Percentiles rank a stretch among this genome's conserved stretches.
phyloP scores from a whole-genome alignment of 148 eudicot species.

The Nepenthes gracilis region DNA sequence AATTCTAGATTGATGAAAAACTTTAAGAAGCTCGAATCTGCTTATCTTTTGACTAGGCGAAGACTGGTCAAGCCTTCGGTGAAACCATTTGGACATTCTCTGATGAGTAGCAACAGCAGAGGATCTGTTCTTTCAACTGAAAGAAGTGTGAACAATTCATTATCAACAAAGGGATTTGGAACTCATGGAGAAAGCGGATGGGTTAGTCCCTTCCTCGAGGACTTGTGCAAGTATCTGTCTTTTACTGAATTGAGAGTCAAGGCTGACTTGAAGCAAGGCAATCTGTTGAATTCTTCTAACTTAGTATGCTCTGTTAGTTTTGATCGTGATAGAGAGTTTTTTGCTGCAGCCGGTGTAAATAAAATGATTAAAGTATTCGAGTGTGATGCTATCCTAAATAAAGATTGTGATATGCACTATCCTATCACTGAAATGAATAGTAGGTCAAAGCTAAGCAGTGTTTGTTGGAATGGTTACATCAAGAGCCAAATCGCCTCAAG shows the following conservation, averaged over 20 bases:
- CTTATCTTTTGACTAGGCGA: conserved; percentile 66
- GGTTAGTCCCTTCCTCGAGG: conserved; percentile 51
- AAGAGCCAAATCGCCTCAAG: conserved; percentile 79
- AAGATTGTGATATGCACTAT: conserved; percentile 62
- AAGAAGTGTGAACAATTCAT: conserved; percentile 18
- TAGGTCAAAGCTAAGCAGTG: conserved; percentile 65
- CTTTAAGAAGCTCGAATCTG: conserved; percentile 82
- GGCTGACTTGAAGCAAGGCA: conserved; percentile 50
- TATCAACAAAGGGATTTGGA: conserved; percentile 12
- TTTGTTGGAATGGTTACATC: conserved; percentile 86
- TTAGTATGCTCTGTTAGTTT: conserved; percentile 81
- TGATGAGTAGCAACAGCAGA: conserved; percentile 52
- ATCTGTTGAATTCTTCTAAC: conserved; percentile 49
- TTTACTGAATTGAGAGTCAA: conserved; percentile 60
- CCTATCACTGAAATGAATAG: conserved; percentile 70
- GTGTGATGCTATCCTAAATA: conserved; percentile 39
- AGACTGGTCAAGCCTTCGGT: conserved; percentile 37
- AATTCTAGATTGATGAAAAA: conserved; percentile 68
- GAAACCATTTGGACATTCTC: conserved; percentile 37
- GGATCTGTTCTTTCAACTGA: conserved; percentile 18
- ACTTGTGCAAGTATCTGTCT: conserved; percentile 65
- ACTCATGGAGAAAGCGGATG: conserved; percentile 21
- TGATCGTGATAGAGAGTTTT: conserved; percentile 73
- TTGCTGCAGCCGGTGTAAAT: conserved; percentile 86
- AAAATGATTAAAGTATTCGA: conserved; percentile 75